Base-by-base conservation (phyloP, 768 basidiomycete genomes). In the Collybiopsis confluens region DNA sequence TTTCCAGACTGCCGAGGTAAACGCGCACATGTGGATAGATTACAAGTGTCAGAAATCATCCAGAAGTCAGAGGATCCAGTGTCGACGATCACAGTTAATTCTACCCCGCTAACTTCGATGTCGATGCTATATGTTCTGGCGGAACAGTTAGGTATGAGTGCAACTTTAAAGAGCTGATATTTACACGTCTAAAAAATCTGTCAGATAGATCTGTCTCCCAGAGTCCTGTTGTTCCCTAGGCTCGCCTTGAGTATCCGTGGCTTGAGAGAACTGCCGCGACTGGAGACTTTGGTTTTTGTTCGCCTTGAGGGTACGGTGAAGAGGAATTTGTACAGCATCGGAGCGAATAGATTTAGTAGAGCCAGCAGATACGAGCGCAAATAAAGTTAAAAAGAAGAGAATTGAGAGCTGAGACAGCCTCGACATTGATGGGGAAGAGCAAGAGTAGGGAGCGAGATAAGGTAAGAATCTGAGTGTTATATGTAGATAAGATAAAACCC, bases 11-110 rank as follows among this genome's bases (percentile, higher is more conserved):
- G 24, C 9, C 2, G 18, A 16, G 28, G 20, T 20, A 16, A 27
- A 13, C 45, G 18, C 4, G 16, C 6, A 26, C 48, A 38, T 11
- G 27, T 23, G 3, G 46, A 20, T 6, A 37, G 40, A 7, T 15
- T 67, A 63, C 85, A 90, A 0, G 74, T 68, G 46, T 82, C 76
- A 0, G 86, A 86, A 24, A 84, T 66, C 9, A 86, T 76, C 89
- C 89, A 91, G 4, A 90, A 64, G 61, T 91, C 88, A 4, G 88
- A 83, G 2, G 88, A 90, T 41, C 88, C 88, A 1, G 87, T 88
- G 58, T 90, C 88, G 87, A 45, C 10, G 1, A 89, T 74, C 11
- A 90, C 68, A 15, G 86, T 78, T 6, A 74, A 70, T 9, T 71
- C 63, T 18, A 70, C 73, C 21, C 68, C 74, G 37, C 87, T 86